Evolutionary conservation across 495 filamentous ascomycete species (phyloP), one percentile per base, ranked within the genome.

Genomic region (Aspergillus sclerotioniger): DNA sequence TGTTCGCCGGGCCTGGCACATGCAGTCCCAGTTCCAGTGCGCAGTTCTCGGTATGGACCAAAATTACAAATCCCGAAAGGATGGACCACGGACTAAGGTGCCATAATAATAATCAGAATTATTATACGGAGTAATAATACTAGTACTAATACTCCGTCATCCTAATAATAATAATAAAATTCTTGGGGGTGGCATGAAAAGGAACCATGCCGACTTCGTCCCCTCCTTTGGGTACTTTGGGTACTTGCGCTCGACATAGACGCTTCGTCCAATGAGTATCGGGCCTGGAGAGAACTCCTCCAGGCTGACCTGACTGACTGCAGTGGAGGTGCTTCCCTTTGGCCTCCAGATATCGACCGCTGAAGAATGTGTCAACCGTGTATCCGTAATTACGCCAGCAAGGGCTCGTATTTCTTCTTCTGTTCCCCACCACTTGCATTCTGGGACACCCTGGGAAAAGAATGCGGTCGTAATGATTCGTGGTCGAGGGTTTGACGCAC

Each of bases 361-460:
- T 50, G 47, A 32, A 50, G 47, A 50, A 50, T 50, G 47, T 50
- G 47, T 50, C 47, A 50, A 31, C n/a, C 47, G 25, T 25, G 47
- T 50, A 50, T n/a, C 31, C 13, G 15, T 50, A 32, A 29, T 50
- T 50, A 31, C 47, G 21, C 8, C 47, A 50, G 47, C 47, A 50
- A 50, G 47, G 47, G 47, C 47, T 50, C 47, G 47, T 50, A 50
- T 41, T 41, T 41, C 37, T 41, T 41, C 25, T 46, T 46, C 44
- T 17, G 3, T 32, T 50, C 47, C 28, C 47, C 47, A 50, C 47
- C 25, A 50, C 10, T 41, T 6, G 25, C 25, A 32, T 50, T 32
- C 47, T 31, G 12, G 12, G 15, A 28, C 25, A 15, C 21, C 15
- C 47, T 16, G 28, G 47, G 32, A 32, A 50, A 50, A 50, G 47